Evolutionary conservation across 2,329 filamentous ascomycete genomes (phyloP).

Genomic region (Lachnum nothofagi): DNA sequence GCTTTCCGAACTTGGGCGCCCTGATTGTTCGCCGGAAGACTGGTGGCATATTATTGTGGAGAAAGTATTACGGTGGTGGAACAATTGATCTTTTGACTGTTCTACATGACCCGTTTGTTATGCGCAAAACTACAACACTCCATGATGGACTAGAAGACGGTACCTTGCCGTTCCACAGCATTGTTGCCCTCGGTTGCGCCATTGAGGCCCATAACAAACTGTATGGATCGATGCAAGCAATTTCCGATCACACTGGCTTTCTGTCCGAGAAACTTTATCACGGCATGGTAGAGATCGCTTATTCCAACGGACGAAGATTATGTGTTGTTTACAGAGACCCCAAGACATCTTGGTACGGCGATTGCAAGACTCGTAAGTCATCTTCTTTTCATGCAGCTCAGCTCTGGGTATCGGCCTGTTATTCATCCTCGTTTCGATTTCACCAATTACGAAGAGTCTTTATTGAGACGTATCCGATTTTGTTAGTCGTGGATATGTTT

Average conservation of each 20-base stretch:
- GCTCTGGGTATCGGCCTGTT: too few relatives aligned
- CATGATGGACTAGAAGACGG: slow-evolving; percentile 86
- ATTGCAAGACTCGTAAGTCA: slow-evolving; percentile 28
- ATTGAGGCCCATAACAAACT: slow-evolving; percentile 63
- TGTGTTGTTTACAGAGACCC: slow-evolving; percentile 31
- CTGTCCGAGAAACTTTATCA: slow-evolving; percentile 55
- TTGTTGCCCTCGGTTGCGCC: slow-evolving; percentile 73
- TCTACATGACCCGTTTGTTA: slow-evolving; percentile 70
- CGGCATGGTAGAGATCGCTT: slow-evolving; percentile 54
- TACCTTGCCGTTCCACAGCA: slow-evolving; percentile 83
- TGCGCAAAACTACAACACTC: slow-evolving; percentile 66
- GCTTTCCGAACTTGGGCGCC: slow-evolving; percentile 84
- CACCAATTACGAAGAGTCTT: too few relatives aligned
- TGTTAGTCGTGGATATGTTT: too few relatives aligned
- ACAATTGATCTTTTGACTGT: slow-evolving; percentile 85
- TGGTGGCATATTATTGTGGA: slow-evolving; percentile 55
- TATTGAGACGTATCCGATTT: too few relatives aligned
- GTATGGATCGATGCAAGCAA: slow-evolving; percentile 62
- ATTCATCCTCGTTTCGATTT: too few relatives aligned
- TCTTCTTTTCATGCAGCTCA: too few relatives aligned
- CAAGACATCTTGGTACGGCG: slow-evolving; percentile 26
- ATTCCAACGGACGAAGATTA: slow-evolving; percentile 52
- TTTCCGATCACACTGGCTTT: slow-evolving; percentile 66
- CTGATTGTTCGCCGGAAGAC: slow-evolving; percentile 72
- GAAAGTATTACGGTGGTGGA: slow-evolving; percentile 85